A percentile compares a stretch with the other conserved stretches of the same genome.
These are phyloP conservation scores for Umbelopsis ramanniana DNA, from an alignment of 192 early-diverging fungal genomes.

Conservation along the genomic window DNA sequence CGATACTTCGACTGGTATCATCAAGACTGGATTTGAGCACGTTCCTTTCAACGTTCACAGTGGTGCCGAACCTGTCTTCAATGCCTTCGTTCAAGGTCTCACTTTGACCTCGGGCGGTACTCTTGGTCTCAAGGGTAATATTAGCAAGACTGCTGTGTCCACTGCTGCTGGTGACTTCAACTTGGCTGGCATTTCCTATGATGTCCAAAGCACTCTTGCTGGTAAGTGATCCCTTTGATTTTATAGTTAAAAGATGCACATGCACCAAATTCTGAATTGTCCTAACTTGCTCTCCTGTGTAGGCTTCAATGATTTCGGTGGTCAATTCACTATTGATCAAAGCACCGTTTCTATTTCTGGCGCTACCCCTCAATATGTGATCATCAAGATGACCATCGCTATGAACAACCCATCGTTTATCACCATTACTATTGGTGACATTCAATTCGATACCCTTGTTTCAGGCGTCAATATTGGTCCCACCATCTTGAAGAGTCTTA, in stretches of 20 bases:
- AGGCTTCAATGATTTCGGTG: conserved; percentile 37
- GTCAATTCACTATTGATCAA: conserved; percentile 24
- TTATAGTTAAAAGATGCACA: no score
- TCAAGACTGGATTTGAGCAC: conserved; percentile 15
- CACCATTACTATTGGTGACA: conserved; percentile 52
- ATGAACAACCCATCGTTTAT: conserved; percentile 59
- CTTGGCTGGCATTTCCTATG: conserved; percentile 38
- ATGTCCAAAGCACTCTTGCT: conserved; percentile 32
- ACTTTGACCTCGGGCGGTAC: conserved; percentile 21
- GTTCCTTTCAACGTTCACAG: conserved; percentile 25
- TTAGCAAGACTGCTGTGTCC: conserved; percentile 16
- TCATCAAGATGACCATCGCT: conserved; percentile 44
- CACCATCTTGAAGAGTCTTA: conserved; percentile 2
- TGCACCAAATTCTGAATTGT: no score
- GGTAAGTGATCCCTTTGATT: conserved; percentile 16
- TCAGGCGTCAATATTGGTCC: conserved; percentile 7
- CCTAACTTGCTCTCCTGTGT: neutral
- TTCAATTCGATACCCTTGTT: conserved; percentile 41
- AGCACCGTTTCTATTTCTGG: conserved; percentile 27
- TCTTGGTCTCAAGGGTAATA: conserved; percentile 20
- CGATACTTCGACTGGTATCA: conserved; percentile 12
- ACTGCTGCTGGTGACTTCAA: conserved; percentile 34
- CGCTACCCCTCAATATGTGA: conserved; percentile 45
- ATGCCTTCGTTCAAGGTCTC: conserved; percentile 24
- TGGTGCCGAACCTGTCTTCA: conserved; percentile 19